Conservation (phyloP, 2,329 filamentous ascomycete genomes). For the Cladobotryum protrusum region DNA sequence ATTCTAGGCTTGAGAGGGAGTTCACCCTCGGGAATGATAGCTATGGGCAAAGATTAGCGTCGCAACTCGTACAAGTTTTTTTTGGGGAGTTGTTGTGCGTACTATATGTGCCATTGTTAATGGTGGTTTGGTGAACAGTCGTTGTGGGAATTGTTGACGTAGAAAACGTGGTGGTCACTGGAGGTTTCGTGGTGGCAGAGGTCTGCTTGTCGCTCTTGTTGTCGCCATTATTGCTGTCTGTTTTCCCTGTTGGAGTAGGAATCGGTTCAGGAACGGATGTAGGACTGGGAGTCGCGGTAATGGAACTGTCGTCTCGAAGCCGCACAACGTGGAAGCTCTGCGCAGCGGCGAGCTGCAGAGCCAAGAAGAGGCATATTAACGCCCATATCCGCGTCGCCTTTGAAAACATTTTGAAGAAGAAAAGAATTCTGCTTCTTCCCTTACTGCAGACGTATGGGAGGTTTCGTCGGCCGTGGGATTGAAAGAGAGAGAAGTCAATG, state of each 20-base stretch:
- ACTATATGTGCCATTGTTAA: conserved; percentile 15
- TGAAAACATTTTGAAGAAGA: conserved; percentile 26
- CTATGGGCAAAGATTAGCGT: conserved; percentile 23
- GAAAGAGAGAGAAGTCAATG: conserved; percentile 7
- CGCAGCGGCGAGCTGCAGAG: conserved; percentile 31
- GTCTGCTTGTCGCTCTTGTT: conserved; percentile 8
- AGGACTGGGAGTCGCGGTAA: conserved; percentile 2
- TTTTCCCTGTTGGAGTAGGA: not conserved
- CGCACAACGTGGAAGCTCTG: conserved; percentile 28
- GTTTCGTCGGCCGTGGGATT: conserved; percentile 3
- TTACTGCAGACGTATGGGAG: conserved; percentile 1
- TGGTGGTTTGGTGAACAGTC: conserved; percentile 15
- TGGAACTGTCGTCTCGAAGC: conserved; percentile 23
- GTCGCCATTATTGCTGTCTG: not conserved
- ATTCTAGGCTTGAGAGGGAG: conserved; percentile 69
- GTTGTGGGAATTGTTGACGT: conserved; percentile 7
- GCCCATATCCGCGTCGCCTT: conserved; percentile 29
- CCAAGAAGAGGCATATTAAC: conserved; percentile 34
- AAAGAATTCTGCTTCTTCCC: too few species aligned
- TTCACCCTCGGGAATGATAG: conserved; percentile 40
- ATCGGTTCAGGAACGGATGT: not conserved
- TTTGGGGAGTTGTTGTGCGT: not conserved
- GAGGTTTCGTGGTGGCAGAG: not conserved
- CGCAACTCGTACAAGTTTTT: not conserved
- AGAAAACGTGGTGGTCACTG: not conserved